Evolutionary conservation across 2,329 filamentous ascomycete genomes (phyloP), one percentile per base, ranked within the genome.

Genomic region (Claviceps sp.): DNA sequence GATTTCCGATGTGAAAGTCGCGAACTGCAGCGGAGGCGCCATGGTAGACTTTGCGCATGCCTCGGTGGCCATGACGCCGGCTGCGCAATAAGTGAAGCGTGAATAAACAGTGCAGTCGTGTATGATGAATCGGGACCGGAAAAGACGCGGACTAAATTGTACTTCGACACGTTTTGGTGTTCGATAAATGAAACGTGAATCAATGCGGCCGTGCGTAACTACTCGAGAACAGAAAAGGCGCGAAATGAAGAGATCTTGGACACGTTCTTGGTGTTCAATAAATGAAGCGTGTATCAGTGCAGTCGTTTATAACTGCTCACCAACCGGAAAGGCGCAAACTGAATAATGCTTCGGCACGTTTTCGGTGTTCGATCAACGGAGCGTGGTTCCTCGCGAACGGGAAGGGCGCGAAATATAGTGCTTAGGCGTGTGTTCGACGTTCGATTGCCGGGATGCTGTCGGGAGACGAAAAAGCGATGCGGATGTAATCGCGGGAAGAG

Each of bases 1-100:
- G 63, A 97, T 89, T 70, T 96, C 89, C 48, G 91, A 95, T 42
- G 84, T 81, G 74, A 95, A 97, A 1, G 91, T 85, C 55, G 89
- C 88, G 69, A 90, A 98, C 72, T 79, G 77, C 49, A 81, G 67
- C 22, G 68, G 67, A 34, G 69, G 61, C 50, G 78, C 62, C 71
- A 81, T 84, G 67, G 63, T 75, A 49, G 56, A 53, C 2, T n/a
- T 45, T 44, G 44, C 30, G 38, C 38, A 37, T 11, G 40, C 18
- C 37, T 14, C 26, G 6, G 22, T 40, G 47, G n/a, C 18, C 13
- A 45, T 42, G 34, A n/a, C 42, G 47, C 8, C 24, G 43, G 24
- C 22, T 22, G 24, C 7, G 24, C 20, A 24, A 22, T 9, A 22
- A n/a, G 37, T 30, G 34, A 22, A 22, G 14, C n/a, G 7, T 34